Evolutionary conservation across 2,329 filamentous ascomycete species (phyloP), one percentile per base, ranked within the genome.

Genomic region (Ceratocystis ficicola): DNA sequence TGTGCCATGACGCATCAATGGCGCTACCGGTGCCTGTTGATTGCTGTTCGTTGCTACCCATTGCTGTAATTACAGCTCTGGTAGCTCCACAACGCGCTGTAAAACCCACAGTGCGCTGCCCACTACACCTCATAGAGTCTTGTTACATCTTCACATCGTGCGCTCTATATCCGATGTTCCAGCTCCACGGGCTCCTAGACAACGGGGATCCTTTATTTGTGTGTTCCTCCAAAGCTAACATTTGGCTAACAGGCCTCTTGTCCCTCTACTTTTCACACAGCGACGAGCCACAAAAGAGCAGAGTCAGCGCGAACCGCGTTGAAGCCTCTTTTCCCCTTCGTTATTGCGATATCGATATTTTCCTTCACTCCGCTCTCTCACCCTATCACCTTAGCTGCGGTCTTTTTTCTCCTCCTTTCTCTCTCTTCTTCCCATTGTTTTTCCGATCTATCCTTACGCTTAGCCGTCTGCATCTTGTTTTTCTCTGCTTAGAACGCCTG

Each of bases 331-430:
- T 17, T n/a, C 25, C 50, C 52, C 55, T 41, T 41, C 15, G 8
- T 59, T 59, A 17, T 8, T 25, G 17, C 17, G 12, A 32, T 59
- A 36, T 59, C 4, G 15, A 30, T 6, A 28, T 59, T 22, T 36
- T 32, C 15, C 25, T 32, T 25, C n/a, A n/a, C n/a, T 7, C 3
- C 12, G 17, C 17, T 59, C 28, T 59, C n/a, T 36, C 20, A 5
- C 20, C 3, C 15, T 3, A 28, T 10, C 55, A 36, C 17, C 28
- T n/a, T 28, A 30, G 28, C 17, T 36, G 10, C 5, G 52, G 8
- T 15, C 12, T 50, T 64, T 30, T 63, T 62, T 55, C 65, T 62
- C 65, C 63, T 59, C 32, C 63, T 28, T 22, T 63, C 63, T 63
- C 32, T 44, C 62, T 69, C 59, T 60, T 65, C 32, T 30, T 60